A percentile compares a stretch with the other conserved stretches of the same genome.
phyloP scores from a whole-genome alignment of 2,329 filamentous ascomycete genomes.

The Nigrospora sphaerica region DNA sequence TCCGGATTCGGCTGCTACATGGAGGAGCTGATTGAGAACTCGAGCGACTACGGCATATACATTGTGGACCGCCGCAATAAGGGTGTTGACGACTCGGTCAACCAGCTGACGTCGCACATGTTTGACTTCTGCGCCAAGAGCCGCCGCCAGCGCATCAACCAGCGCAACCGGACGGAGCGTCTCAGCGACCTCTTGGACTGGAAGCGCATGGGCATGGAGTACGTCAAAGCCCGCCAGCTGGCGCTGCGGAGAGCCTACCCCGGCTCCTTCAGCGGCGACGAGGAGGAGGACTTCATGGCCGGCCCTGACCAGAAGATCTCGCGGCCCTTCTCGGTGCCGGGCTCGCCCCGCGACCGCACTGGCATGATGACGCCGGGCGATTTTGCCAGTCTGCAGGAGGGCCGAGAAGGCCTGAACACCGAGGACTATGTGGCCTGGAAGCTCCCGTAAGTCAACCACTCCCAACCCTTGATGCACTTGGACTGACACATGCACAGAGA shows the following conservation, averaged over 20 bases:
- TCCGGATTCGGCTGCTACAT: conserved; percentile 99
- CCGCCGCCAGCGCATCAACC: conserved; percentile 94
- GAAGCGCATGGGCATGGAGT: conserved; percentile 99
- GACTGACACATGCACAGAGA: conserved; percentile 50
- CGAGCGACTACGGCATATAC: conserved; percentile 96
- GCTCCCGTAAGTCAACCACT: conserved; percentile 68
- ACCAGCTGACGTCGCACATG: conserved; percentile 89
- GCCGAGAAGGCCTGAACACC: conserved; percentile 83
- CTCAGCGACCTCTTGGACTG: conserved; percentile 93
- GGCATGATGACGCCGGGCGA: conserved; percentile 99
- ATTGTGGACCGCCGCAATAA: conserved; percentile 95
- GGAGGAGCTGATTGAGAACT: conserved; percentile 98
- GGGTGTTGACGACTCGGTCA: conserved; percentile 94
- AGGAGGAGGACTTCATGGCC: conserved; percentile 85
- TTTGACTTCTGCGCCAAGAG: conserved; percentile 91
- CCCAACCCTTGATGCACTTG: not conserved
- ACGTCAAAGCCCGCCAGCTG: conserved; percentile 92
- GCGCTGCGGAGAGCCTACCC: conserved; percentile 90
- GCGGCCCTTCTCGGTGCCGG: conserved; percentile 86
- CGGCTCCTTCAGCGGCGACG: conserved; percentile 70
- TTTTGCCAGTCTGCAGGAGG: conserved; percentile 93
- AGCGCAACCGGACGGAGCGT: conserved; percentile 92
- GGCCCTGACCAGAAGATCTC: conserved; percentile 94
- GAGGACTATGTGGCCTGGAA: conserved; percentile 99
- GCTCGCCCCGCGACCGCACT: conserved; percentile 80